Evolutionary conservation across 75 land plant genomes (phyloP).

Genomic region (Selaginella moellendorffii): DNA sequence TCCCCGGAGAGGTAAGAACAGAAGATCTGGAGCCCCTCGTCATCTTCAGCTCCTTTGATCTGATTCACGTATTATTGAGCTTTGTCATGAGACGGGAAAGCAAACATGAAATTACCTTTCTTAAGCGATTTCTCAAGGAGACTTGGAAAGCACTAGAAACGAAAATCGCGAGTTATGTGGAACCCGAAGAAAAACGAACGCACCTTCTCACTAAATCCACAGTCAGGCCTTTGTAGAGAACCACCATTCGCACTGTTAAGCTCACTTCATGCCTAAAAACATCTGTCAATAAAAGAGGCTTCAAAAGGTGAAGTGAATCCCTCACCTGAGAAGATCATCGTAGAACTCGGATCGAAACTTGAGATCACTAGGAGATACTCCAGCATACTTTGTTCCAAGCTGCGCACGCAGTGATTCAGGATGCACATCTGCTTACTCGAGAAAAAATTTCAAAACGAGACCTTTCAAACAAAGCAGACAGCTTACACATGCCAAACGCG

Average conservation of each 20-base stretch:
- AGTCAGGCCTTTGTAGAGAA: slow-evolving; percentile 1
- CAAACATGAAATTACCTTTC: slow-evolving; percentile 28
- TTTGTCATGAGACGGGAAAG: too few relatives aligned
- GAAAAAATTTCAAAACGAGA: background rate
- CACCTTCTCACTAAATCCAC: background rate
- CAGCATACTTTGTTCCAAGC: background rate
- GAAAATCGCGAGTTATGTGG: background rate
- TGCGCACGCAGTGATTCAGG: background rate
- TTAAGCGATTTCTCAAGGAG: slow-evolving; percentile 52
- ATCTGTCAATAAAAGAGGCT: background rate
- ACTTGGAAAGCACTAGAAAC: slow-evolving; percentile 69
- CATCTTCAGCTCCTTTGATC: slow-evolving; percentile 59
- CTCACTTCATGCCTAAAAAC: background rate
- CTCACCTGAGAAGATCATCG: background rate
- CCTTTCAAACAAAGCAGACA: background rate
- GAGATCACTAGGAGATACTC: background rate
- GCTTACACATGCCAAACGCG: background rate
- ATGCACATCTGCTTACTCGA: background rate
- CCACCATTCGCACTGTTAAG: background rate
- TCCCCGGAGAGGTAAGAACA: slow-evolving; percentile 59
- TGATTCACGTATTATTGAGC: slow-evolving; percentile 10
- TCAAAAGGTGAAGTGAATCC: background rate
- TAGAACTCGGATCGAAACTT: background rate
- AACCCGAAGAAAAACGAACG: background rate
- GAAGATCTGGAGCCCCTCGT: slow-evolving; percentile 42